Base-by-base conservation (phyloP, 352 stramenopile genomes). In the Plasmopara muralis region DNA sequence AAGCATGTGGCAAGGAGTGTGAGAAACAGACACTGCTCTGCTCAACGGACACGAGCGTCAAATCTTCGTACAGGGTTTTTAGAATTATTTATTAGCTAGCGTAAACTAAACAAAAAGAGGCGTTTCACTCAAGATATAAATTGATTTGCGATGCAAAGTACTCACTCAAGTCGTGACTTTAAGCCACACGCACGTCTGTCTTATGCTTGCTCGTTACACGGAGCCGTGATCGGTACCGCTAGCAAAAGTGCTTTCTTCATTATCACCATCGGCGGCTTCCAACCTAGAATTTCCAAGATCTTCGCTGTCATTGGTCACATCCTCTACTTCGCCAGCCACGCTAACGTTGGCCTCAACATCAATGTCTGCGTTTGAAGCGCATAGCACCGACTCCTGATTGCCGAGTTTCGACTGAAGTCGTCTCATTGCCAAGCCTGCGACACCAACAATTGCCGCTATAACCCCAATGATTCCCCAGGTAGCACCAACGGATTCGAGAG, bases 401-500 rank as follows among this genome's bases (percentile, higher is more conserved):
- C 62, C 47, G 6, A 47, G 46, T 2, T 51, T 53, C 29, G 69
- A 49, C n/a, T 66, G 60, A 4, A 60, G 40, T 45, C 70, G 64
- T 31, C 53, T 58, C 16, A 83, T 66, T 9, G 77, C 71, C 25
- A 90, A 47, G 8, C 67, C 79, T 43, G 67, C 73, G 16, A 90
- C 71, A 31, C 77, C 79, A 34, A 90, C 57, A 16, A 88, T 75
- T 4, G 76, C 72, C 6, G 75, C 79, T n/a, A 89, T 44, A 25
- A 64, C 75, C 49, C 76, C 77, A 48, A 89, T 73, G 49, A 81
- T 67, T 28, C 72, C 75, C 49, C 77, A 85, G 46, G 86, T 77
- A 37, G 87, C 66, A 51, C 87, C 61, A 13, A 87, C 57, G 0
- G 77, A 74, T 12, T 60, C 61, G 38, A 65, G 72, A 15, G 63